These are phyloP conservation scores for Arthrobotrys iridis DNA, from an alignment of 2,329 filamentous ascomycete genomes.

Conservation along the genomic window DNA sequence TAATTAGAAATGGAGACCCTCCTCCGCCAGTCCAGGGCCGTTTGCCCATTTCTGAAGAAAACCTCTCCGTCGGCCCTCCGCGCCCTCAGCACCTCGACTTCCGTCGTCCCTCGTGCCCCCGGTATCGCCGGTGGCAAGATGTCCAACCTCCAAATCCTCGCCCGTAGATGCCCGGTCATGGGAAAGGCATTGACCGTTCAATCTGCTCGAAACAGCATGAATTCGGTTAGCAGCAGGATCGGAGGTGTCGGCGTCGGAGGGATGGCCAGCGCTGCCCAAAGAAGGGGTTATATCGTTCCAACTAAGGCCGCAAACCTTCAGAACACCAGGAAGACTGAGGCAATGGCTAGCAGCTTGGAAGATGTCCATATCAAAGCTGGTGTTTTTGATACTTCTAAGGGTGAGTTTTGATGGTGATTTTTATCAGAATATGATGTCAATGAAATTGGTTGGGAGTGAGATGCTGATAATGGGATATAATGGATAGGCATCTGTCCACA, in stretches of 20 bases:
- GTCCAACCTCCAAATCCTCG: slow-evolving; percentile 94
- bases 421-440: neutral
- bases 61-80: slow-evolving; percentile 91
- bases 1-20: slow-evolving; percentile 90
- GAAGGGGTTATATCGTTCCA: slow-evolving; percentile 60
- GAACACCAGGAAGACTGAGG: slow-evolving; percentile 79
- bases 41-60: slow-evolving; percentile 97
- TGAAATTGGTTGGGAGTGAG: neutral
- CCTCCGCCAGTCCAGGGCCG: slow-evolving; percentile 90
- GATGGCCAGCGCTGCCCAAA: slow-evolving; percentile 65
- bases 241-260: slow-evolving; percentile 63
- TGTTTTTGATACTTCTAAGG: slow-evolving; percentile 58
- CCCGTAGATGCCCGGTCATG: slow-evolving; percentile 97
- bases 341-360: slow-evolving; percentile 70
- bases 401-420: slow-evolving; percentile 22
- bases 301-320: slow-evolving; percentile 78
- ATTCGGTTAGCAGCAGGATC: slow-evolving; percentile 61
- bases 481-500: slow-evolving; percentile 58
- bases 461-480: slow-evolving; percentile 6
- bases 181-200: slow-evolving; percentile 95
- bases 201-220: slow-evolving; percentile 63
- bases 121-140: slow-evolving; percentile 89
- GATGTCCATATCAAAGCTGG: slow-evolving; percentile 58
- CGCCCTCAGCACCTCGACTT: slow-evolving; percentile 80
- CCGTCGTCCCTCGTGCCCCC: slow-evolving; percentile 65